Evolutionary conservation across 129 eudicot genomes (phyloP), one percentile per base, ranked within the genome.

Genomic region (Tagetes patula): DNA sequence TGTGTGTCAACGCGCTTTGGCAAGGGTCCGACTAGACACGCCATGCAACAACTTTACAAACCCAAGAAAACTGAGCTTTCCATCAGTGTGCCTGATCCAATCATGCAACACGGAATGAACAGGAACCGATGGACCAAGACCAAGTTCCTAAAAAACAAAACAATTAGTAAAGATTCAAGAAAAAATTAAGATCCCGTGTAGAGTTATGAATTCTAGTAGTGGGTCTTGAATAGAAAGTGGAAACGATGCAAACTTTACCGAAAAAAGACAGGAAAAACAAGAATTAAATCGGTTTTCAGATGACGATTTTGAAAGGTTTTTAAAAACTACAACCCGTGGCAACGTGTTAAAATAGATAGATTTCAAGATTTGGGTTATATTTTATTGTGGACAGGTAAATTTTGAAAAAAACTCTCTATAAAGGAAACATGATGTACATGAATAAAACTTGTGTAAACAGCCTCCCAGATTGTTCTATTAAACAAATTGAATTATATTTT

Each of bases 51-150:
- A 74, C 73, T 95, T 95, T 32, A 85, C 89, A 58, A 88, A 95
- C 36, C 99, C 99, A 9, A 88, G 91, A 76, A 95, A 95, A 77
- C 99, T 95, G 8, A 90, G 97, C 80, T 95, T 95, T 75, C 97
- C 99, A 69, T 95, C 99, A 1, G 96, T 85, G 76, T 94, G 97
- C 67, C 99, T 85, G 63, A 95, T 90, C 99, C 99, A 95, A 59
- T 95, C 97, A 70, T 83, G 88, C 64, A 95, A 88, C 32, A 95
- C 97, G 0, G 96, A 94, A 52, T 95, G 99, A 64, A 90, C 96
- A 1, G 99, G 92, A 56, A 90, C 88, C 13, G 96, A 84, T 14
- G 99, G 96, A 59, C 97, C 79, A 6, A 95, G 88, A 5, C 97
- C 97, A 36, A 95, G 99, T 70, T 95, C 99, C 99, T 95, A 84